A percentile compares a stretch with the other conserved stretches of the same genome.
phyloP scores from a whole-genome alignment of 2,329 filamentous ascomycete genomes.

The Nigrospora osmanthi region DNA sequence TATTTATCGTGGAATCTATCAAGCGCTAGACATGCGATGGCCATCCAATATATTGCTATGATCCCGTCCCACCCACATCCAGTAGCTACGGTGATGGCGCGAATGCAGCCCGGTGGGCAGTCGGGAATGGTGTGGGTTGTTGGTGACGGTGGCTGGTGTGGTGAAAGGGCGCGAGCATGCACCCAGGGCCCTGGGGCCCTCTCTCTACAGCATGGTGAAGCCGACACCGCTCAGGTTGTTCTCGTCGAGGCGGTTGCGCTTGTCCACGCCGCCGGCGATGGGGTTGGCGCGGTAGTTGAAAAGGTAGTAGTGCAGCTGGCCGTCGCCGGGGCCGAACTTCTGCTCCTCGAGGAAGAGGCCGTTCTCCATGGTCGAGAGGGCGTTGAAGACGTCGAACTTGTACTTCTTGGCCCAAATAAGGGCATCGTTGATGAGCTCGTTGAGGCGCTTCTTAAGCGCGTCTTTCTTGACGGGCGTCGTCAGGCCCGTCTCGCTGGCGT shows the following conservation, averaged over 20 bases:
- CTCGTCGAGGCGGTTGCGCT: constrained; percentile 68
- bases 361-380: constrained; percentile 88
- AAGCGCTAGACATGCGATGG: too few species aligned
- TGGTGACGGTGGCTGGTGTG: too few species aligned
- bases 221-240: constrained; percentile 79
- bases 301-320: constrained; percentile 91
- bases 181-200: too few species aligned
- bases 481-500: constrained; percentile 77
- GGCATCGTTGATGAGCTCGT: constrained; percentile 73
- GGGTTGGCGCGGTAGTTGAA: constrained; percentile 91
- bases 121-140: too few species aligned
- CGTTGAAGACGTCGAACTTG: constrained; percentile 95
- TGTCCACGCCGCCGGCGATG: constrained; percentile 80
- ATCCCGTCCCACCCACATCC: too few species aligned
- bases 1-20: too few species aligned
- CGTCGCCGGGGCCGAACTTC: constrained; percentile 91
- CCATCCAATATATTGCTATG: too few species aligned
- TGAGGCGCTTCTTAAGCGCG: constrained; percentile 71
- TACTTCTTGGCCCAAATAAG: constrained; percentile 77
- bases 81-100: too few species aligned
- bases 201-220: constrained; percentile 64
- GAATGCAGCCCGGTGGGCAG: too few species aligned
- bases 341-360: constrained; percentile 86
- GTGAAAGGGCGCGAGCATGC: too few species aligned
- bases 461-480: constrained; percentile 40